Base-by-base conservation (phyloP, 2,329 filamentous ascomycete species). In the Scytalidium lignicola region DNA sequence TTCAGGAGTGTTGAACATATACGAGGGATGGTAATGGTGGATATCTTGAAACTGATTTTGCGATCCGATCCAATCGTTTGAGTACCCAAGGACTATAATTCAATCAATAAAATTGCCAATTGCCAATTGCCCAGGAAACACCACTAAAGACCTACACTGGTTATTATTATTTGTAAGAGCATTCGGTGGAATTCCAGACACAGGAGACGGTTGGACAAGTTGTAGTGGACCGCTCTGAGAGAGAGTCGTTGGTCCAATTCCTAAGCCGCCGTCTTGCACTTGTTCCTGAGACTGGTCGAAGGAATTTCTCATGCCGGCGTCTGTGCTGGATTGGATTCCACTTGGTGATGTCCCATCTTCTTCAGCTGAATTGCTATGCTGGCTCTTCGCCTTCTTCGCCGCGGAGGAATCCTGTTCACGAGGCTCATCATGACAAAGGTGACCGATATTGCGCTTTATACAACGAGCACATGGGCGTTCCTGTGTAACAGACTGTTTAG, bases 401-500 rank as follows among this genome's bases (percentile, higher is more conserved):
- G 63, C 57, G 48, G 85, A 70, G 48, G 85, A 70, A 54, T 84
- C 81, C 58, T 83, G 76, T 64, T 99, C 92, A 69, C 92, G 85
- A 59, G 91, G 92, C 71, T 97, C 93, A 71, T 99, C 93, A 74
- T 96, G 93, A 71, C 93, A 99, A 58, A 99, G 79, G 71, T 99
- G 93, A 62, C 92, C 93, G 69, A 99, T 99, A 73, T 96, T 96
- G 65, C 93, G 86, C 74, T 97, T 99, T 72, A 97, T 89, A 76
- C 93, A 99, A 72, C 93, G 83, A 63, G 90, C 92, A 79, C 93
- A 99, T 64, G 93, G 93, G 67, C 93, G 86, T 75, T 95, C 90
- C 90, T 95, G 69, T 62, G 57, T 51, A 51, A 63, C 62, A 50
- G 50, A 51, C 52, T 51, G 43, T 53, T 63, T 61, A 63, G 61